Base-by-base conservation (phyloP, 345 rosid species). In the Lepidium sativum region DNA sequence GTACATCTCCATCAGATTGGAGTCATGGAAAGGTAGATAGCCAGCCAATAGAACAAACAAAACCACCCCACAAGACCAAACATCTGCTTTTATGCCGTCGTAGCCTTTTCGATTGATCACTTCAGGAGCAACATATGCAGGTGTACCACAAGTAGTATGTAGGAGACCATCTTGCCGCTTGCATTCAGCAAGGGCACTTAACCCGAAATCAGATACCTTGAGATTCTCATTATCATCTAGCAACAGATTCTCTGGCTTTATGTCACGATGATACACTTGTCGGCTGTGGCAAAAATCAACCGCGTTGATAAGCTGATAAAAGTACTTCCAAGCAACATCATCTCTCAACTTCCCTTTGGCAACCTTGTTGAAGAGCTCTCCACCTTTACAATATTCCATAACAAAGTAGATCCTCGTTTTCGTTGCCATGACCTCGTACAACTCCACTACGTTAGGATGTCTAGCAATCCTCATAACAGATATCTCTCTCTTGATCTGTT, bases 91-190 rank as follows among this genome's bases (percentile, higher is more conserved):
- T 37, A 73, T 85, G 35, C 92, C 92, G 65, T 85, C 90, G 55
- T 88, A 88, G 33, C 96, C 92, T 66, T 81, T 88, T 69, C 86
- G 75, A 68, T 61, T 73, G 33, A 88, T 84, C 54, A 88, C 96
- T 83, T 86, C 92, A 4, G 96, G 96, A 42, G 96, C 92, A 68
- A 88, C 92, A 77, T 88, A 88, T 7, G 88, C 96, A 39, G 96
- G 92, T n/a, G 89, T 86, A 20, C 96, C 92, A 50, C 96, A 89
- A 45, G 84, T 89, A 6, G 96, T 89, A 63, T 89, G 96, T 40
- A 89, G 82, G 44, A 89, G 76, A 40, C 96, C 96, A 71, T 86
- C 95, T 67, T 84, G 95, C 13, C 68, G 79, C 73, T 74, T 86
- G 44, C 79, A 76, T 9, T 89, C 86, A 31, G 89, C 86, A 41